Evolutionary conservation across 2,329 filamentous ascomycete genomes (phyloP), one percentile per base, ranked within the genome.

Genomic region (Nigrospora osmanthi): DNA sequence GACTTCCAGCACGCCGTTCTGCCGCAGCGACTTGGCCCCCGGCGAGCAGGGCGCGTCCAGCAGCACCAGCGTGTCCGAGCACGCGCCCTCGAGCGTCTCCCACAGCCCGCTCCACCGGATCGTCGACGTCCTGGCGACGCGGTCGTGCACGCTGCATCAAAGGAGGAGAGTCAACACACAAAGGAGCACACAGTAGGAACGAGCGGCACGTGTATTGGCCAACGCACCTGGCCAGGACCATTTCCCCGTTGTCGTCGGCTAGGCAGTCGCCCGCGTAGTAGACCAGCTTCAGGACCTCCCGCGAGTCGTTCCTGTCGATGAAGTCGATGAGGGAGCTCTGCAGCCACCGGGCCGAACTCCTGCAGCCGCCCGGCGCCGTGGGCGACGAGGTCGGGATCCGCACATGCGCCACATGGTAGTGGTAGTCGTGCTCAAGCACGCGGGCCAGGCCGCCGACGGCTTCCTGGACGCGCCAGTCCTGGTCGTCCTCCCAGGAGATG

Each of bases 1-100:
- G 13, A 81, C 57, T 54, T 81, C 77, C 42, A 81, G 58, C 10
- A 79, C 71, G 3, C 77, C 77, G 40, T 68, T 68, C 43, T 73
- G 70, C 6, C 75, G 71, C 30, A 70, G 63, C 55, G 76, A 71
- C 49, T 68, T 72, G 2, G 72, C 70, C 10, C 73, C 74, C 1
- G 75, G 75, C 43, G 75, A 80, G 54, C 78, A 80, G 0, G 73
- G 72, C 6, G 76, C 70, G 57, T 81, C 77, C 73, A 81, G 76
- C 32, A 81, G 63, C 45, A 81, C 68, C 16, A 81, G 63, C 5
- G 72, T 75, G 54, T 81, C 77, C 3, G 76, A 70, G 30, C 64
- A 66, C 2, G 75, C 73, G 47, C 78, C 73, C 55, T 81, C 77
- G 9, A 81, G 62, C 14, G 72, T 71, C 48, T 73, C 71, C 54